Base-by-base conservation (phyloP, 2,329 filamentous ascomycete genomes). In the Pseudocercospora macadamiae region DNA sequence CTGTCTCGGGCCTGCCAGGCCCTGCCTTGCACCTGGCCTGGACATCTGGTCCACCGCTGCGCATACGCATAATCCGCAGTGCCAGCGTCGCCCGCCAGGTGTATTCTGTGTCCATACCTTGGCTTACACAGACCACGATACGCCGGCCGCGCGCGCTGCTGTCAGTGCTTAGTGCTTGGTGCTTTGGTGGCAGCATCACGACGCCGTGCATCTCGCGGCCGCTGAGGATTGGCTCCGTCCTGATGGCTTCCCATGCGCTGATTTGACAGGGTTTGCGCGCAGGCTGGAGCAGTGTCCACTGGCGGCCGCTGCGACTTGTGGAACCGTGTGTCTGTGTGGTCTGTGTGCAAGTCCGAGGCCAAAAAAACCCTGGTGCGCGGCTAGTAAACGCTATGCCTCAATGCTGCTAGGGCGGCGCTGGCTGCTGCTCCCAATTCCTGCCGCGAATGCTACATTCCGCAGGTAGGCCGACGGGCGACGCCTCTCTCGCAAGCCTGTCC, bases 241-340 rank as follows among this genome's bases (percentile, higher is more conserved):
- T 26, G 52, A 52, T 58, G 55, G 57, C 53, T 45, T n/a, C 36
- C 57, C 64, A 61, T 59, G 55, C 62, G 58, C 37, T 59, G 52
- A 56, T 51, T 55, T 26, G 59, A 55, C 49, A 53, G 56, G 54
- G 55, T 28, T 30, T 49, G 56, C 56, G 52, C 42, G 51, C 55
- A 48, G 19, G 44, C 58, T 51, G 57, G n/a, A n/a, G n/a, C n/a
- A n/a, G n/a, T n/a, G n/a, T n/a, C n/a, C n/a, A n/a, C n/a, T n/a
- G n/a, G n/a, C n/a, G n/a, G 58, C 45, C 49, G 54, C 32, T 44
- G 54, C 37, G 57, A 51, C 39, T 53, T 52, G 55, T 55, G 58
- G 57, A 60, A 60, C 57, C 42, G 45, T 52, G 2, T 54, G 25
- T 25, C 30, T 32, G 28, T 6, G 28, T 32, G 28, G 18, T 19